These are phyloP conservation scores for Plasmodium coatneyi DNA, from an alignment of 169 alveolate species.

Conservation along the genomic window DNA sequence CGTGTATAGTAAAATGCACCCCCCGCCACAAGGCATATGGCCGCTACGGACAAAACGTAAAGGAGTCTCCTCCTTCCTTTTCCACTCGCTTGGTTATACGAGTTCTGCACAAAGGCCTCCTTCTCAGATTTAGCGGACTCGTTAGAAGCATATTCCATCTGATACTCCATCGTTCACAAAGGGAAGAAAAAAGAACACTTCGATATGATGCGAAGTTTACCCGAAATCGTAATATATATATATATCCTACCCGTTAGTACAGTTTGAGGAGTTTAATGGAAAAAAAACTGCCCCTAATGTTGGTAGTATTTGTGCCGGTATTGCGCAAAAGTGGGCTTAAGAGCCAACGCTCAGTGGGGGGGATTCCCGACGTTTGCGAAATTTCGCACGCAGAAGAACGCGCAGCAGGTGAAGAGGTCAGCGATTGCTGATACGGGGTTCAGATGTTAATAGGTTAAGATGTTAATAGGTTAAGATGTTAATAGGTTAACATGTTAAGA, in stretches of 20 bases:
- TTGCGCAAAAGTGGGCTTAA: not conserved
- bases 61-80: not conserved
- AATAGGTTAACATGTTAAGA: too few relatives aligned
- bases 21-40: not conserved
- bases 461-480: too few relatives aligned
- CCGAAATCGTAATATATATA: not conserved
- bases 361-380: not conserved
- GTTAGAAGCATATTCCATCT: constrained; percentile 10
- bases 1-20: constrained; percentile 1
- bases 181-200: not conserved
- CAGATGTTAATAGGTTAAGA: not conserved
- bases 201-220: not conserved
- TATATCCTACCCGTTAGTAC: not conserved
- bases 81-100: not conserved
- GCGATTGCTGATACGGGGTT: too few relatives aligned
- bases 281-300: not conserved
- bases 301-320: not conserved
- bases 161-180: constrained; percentile 36
- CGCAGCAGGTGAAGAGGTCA: not conserved
- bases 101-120: constrained; percentile 35
- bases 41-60: not conserved
- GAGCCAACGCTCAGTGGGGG: not conserved
- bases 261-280: too few relatives aligned
- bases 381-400: not conserved
- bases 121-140: constrained; percentile 1